Base-by-base conservation (phyloP, 371 early-diverging fungal species). In the Dinochytrium kinnereticum region DNA sequence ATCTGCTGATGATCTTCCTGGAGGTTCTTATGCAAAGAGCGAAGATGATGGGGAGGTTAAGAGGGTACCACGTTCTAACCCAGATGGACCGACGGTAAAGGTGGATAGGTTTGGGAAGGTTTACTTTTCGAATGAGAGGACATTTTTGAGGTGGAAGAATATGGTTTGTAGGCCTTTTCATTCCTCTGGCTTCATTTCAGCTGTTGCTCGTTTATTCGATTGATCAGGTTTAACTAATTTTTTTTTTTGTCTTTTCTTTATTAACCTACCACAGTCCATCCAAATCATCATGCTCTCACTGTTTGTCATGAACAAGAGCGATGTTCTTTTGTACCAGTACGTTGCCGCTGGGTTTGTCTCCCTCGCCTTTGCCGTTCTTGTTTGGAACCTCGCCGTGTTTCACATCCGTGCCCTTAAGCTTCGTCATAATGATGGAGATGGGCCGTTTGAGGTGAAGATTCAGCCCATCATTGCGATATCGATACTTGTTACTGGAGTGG, bases 81-180 rank as follows among this genome's bases (percentile, higher is more conserved):
- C 70, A 36, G 19, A 10, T 26, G 53, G 38, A 30, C 24, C 51
- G 49, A 38, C 50, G 19, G 78, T 78, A 33, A 78, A 78, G 49
- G 70, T 78, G 21, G 78, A 78, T 50, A 51, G 72, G 49, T 71
- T 78, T 64, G 78, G 78, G 24, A 98, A 98, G 81, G 96, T 97
- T 7, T 98, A 91, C 84, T 98, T 98, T 86, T 98, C 99, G 59
- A 98, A 98, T 77, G 99, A 98, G 85, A 90, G 99, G 69, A 98
- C 99, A 2, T 98, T 98, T 77, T 86, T 98, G 40, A 90, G 96
- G 40, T 86, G 86, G 78, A 65, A 86, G 66, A 85, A 84, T 13
- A 34, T 69, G 31, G 67, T 67, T 36, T 53, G 76, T 69, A 1
- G 0, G 0, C 38, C 3, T 24, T 64, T 19, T 33, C 17, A 49